Percentiles rank a stretch among this genome's conserved stretches.
These are phyloP conservation scores for Xylaria sp. DNA, from an alignment of 2,329 filamentous ascomycete species.

Conservation along the genomic window DNA sequence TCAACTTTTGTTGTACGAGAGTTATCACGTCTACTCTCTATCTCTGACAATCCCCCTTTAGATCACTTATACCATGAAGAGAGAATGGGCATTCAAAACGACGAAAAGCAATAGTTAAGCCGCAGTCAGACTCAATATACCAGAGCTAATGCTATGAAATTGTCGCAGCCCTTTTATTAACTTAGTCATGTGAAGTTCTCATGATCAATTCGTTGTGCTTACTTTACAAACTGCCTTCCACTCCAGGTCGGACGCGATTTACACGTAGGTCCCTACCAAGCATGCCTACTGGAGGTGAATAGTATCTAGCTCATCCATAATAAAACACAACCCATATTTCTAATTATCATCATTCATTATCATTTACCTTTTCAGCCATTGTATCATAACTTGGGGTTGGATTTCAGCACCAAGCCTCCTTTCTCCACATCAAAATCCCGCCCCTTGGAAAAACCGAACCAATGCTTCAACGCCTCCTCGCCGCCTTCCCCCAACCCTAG, in stretches of 20 bases:
- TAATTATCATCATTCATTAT: neutral
- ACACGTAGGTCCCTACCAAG: neutral
- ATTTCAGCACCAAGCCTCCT: constrained; percentile 64
- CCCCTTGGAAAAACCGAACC: constrained; percentile 80
- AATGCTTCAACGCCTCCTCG: constrained; percentile 69
- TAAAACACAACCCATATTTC: neutral
- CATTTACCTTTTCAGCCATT: neutral
- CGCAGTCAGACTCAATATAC: constrained; percentile 9
- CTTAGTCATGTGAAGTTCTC: neutral
- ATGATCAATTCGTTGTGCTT: too few relatives aligned
- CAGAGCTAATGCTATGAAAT: constrained; percentile 18
- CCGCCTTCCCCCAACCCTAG: constrained; percentile 74
- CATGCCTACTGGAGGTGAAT: neutral
- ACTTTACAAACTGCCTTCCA: too few relatives aligned
- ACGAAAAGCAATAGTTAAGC: constrained; percentile 15
- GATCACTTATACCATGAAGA: constrained; percentile 8
- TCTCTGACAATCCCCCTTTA: constrained; percentile 4
- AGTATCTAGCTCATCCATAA: neutral
- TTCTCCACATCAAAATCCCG: constrained; percentile 70
- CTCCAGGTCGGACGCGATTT: too few relatives aligned
- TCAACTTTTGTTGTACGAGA: constrained; percentile 4
- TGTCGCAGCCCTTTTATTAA: neutral
- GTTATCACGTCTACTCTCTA: neutral
- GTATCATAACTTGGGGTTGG: constrained; percentile 50
- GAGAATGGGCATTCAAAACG: constrained; percentile 10